phyloP scores from a whole-genome alignment of 2,329 filamentous ascomycete species.

The Nemania serpens region DNA sequence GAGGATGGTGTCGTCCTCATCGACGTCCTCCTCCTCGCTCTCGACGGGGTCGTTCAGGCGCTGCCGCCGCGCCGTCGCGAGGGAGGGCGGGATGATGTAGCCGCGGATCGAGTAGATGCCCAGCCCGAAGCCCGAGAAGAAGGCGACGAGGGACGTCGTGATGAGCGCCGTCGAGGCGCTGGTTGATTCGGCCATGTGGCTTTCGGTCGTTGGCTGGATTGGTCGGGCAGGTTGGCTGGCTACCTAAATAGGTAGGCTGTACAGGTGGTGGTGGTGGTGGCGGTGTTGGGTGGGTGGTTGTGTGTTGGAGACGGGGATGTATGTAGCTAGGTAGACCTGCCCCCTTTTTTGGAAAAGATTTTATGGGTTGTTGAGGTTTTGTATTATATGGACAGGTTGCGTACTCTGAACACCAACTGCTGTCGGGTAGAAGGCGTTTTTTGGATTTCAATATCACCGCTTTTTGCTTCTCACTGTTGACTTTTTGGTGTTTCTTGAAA shows the following conservation, averaged over 20 bases:
- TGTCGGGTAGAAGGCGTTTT: too few relatives aligned
- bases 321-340: not conserved
- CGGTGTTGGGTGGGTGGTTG: not conserved
- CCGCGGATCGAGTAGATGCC: conserved; percentile 72
- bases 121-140: conserved; percentile 79
- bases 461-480: too few relatives aligned
- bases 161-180: conserved; percentile 59
- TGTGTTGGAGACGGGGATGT: not conserved
- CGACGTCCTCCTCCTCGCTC: conserved; percentile 71
- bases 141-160: conserved; percentile 72
- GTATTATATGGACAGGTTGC: too few relatives aligned
- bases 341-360: too few relatives aligned
- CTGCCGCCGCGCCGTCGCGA: conserved; percentile 61
- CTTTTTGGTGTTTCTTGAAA: too few relatives aligned
- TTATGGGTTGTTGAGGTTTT: too few relatives aligned
- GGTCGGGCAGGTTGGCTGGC: not conserved
- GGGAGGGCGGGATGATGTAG: conserved; percentile 60
- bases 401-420: too few relatives aligned
- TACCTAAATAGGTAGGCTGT: not conserved
- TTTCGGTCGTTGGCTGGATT: not conserved
- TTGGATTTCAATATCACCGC: too few relatives aligned
- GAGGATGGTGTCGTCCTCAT: conserved; percentile 61
- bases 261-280: not conserved
- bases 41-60: conserved; percentile 65
- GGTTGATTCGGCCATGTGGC: conserved; percentile 14